These are phyloP conservation scores for Priceomyces carsonii DNA, from an alignment of 805 yeast genomes.

Conservation along the genomic window DNA sequence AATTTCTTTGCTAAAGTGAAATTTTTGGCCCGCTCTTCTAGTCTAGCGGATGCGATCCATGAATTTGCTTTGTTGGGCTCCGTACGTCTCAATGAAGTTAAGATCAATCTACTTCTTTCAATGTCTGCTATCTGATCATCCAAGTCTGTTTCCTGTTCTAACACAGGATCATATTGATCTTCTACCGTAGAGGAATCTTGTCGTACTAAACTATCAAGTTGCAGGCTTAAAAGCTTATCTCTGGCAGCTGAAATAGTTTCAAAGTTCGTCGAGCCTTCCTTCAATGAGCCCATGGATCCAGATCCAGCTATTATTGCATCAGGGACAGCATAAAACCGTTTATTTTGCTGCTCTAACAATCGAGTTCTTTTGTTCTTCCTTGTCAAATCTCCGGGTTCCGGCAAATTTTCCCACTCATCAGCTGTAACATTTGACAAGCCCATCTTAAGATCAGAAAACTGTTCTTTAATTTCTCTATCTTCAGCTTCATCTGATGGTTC, in stretches of 20 bases:
- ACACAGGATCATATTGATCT: constrained; percentile 27
- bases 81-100: constrained; percentile 66
- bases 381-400: constrained; percentile 89
- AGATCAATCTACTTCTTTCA: constrained; percentile 55
- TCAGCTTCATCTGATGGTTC: constrained; percentile 5
- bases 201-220: constrained; percentile 44
- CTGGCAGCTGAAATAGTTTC: constrained; percentile 62
- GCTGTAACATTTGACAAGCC: constrained; percentile 57
- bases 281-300: constrained; percentile 11
- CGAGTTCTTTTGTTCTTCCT: constrained; percentile 73
- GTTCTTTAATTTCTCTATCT: constrained; percentile 23
- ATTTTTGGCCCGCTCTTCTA: constrained; percentile 68
- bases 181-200: constrained; percentile 29
- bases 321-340: constrained; percentile 80
- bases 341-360: constrained; percentile 57
- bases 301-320: constrained; percentile 56
- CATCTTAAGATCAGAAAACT: constrained; percentile 70
- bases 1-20: constrained; percentile 55
- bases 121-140: constrained; percentile 53
- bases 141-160: constrained; percentile 9
- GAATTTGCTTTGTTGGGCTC: constrained; percentile 74
- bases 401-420: constrained; percentile 79
- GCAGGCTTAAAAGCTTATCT: constrained; percentile 56
- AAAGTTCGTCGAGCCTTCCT: constrained; percentile 40
- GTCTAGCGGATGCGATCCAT: constrained; percentile 84